Evolutionary conservation across 306 rosid genomes (phyloP).

Genomic region (Acmispon strigosus): DNA sequence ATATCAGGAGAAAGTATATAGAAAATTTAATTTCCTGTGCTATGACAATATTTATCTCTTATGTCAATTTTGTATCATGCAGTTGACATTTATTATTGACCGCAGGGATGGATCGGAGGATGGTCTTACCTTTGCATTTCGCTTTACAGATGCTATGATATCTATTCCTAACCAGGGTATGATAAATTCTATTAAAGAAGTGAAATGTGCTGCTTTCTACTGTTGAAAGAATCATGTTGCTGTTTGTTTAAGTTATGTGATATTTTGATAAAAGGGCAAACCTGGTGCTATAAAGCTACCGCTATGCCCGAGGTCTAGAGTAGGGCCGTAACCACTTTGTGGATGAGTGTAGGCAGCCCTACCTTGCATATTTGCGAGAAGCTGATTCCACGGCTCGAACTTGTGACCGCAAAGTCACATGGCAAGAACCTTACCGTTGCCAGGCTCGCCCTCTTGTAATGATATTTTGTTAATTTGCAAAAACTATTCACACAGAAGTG

Average conservation of each 20-base stretch:
- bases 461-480: background rate
- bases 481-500: background rate
- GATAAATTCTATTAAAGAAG: slow-evolving; percentile 15
- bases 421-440: too few species aligned
- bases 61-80: background rate
- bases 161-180: slow-evolving; percentile 90
- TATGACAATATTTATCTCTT: slow-evolving; percentile 7
- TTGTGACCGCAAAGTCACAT: too few species aligned
- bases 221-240: background rate
- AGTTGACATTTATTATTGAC: slow-evolving; percentile 18
- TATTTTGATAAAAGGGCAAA: too few species aligned
- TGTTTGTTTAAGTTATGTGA: background rate
- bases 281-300: too few species aligned
- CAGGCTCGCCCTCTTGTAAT: too few species aligned
- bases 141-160: slow-evolving; percentile 85
- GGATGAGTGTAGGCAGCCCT: too few species aligned
- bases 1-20: background rate
- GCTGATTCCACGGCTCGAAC: too few species aligned
- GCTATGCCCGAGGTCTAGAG: too few species aligned
- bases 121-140: slow-evolving; percentile 97
- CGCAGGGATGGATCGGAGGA: slow-evolving; percentile 83
- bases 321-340: too few species aligned
- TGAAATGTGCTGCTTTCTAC: background rate
- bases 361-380: too few species aligned
- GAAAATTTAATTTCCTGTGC: background rate